Base-by-base conservation (phyloP, 345 rosid genomes). In the Eucalyptus sp. region DNA sequence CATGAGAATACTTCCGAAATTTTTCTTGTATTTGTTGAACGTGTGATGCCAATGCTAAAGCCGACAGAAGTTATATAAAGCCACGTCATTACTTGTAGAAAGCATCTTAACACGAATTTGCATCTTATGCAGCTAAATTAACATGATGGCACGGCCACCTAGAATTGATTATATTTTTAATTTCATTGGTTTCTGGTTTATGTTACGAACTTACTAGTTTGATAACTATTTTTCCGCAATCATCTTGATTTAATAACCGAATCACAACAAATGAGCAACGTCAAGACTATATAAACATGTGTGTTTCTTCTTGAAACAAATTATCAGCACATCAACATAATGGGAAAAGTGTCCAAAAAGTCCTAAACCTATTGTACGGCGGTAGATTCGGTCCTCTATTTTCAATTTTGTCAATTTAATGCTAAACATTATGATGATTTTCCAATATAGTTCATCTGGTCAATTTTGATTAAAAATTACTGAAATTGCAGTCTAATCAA, bases 381-480 rank as follows among this genome's bases (percentile, higher is more conserved):
- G 13, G 29, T 10, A 0, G 1, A 58, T 58, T 58, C 0, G 12
- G 7, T 58, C 1, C 14, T 25, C 13, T 9, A 0, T 10, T 58
- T 58, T 58, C 13, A 58, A 58, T 58, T 58, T 58, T 58, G 2
- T 0, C 64, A 58, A 58, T 58, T 58, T 24, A 25, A 25, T 58
- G 6, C 6, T 58, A 58, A 58, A 10, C 0, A 2, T 58, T 58
- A 10, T 58, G 64, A 58, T 25, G 0, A 56, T 56, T 58, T 2
- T 56, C 13, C 3, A 56, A 56, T 56, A 0, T 56, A 24, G 29
- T 56, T 4, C 0, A 56, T 56, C 1, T 4, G 0, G 1, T 8
- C 27, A 56, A 24, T 8, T 58, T 24, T 58, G 13, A 10, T 58
- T 24, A 51, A 51, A 51, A 51, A 24, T 58, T 10, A 51, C 20